Evolutionary conservation across 805 yeast species (phyloP), one percentile per base, ranked within the genome.

Genomic region (Saccharomycopsis guyanensis): DNA sequence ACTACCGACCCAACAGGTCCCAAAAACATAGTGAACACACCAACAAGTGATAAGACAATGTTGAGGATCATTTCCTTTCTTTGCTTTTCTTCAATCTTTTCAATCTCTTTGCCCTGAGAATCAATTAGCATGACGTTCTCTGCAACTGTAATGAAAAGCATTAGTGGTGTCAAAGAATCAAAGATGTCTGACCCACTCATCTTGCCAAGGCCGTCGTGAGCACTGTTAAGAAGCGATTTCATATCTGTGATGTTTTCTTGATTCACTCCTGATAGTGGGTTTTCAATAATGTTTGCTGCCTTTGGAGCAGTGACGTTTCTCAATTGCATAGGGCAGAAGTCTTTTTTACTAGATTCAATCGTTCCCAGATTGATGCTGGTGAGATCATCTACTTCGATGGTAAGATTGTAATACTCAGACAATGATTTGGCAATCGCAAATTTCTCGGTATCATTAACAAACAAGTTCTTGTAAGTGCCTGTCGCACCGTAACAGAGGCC

Each of bases 111-210:
- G 13, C 52, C 52, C 10, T 42, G 19, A 13, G 16, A 27, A 24
- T 46, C 25, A 35, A 49, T 45, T 12, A 32, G 16, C 47, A 45
- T 40, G 2, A 38, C 44, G 20, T 22, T 23, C 13, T 34, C 27
- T 12, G 47, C 18, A 13, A 34, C 31, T 2, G 37, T 23, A 3
- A 46, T 18, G 32, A 32, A 42, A 15, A 43, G 13, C 4, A 40
- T 15, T 3, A 49, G 36, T 24, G 52, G 52, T 7, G 23, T 40
- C 20, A 49, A 38, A 22, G 19, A 32, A 23, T 49, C 52, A 16
- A 40, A 15, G 8, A 49, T 23, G 32, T 49, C 52, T 10, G 42
- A 27, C 12, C 43, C 45, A 18, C 34, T 24, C 5, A 35, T 40
- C 10, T 42, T 42, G 6, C 41, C 47, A 24, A 45, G 36, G 16